Conservation (phyloP, 805 yeast species). For the Ogataea neopini region DNA sequence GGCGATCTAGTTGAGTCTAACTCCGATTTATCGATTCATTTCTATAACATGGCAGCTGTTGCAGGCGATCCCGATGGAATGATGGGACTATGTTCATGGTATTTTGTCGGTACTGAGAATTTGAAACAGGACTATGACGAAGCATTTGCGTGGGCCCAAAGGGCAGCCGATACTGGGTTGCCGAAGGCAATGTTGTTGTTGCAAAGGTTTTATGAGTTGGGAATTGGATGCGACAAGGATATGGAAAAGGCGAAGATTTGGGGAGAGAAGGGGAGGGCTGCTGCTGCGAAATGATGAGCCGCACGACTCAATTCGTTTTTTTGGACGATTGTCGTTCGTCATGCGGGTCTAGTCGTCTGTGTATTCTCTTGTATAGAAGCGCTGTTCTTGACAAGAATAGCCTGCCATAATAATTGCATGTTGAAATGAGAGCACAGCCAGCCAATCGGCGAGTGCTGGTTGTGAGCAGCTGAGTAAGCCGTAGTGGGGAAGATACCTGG, state of each 20-base stretch:
- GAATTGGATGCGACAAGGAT: constrained; percentile 77
- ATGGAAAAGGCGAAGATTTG: constrained; percentile 61
- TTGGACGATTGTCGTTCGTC: neutral
- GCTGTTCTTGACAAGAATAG: neutral
- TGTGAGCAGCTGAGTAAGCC: too few species aligned
- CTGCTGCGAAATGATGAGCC: neutral
- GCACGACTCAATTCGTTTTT: neutral
- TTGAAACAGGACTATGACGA: constrained; percentile 77
- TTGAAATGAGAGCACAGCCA: too few species aligned
- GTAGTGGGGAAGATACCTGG: too few species aligned
- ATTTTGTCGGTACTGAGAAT: constrained; percentile 88
- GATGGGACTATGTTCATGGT: constrained; percentile 97
- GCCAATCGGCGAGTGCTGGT: too few species aligned
- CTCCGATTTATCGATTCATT: constrained; percentile 82
- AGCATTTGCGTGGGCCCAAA: constrained; percentile 91
- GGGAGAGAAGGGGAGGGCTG: constrained; percentile 53
- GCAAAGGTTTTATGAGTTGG: constrained; percentile 82
- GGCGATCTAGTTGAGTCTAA: constrained; percentile 79
- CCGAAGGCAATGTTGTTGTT: constrained; percentile 85
- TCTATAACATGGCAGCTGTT: constrained; percentile 86
- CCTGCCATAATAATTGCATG: neutral
- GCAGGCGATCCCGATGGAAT: constrained; percentile 87
- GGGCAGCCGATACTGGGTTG: constrained; percentile 75
- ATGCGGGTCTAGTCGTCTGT: too few species aligned
- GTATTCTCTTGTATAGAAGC: too few species aligned